Base-by-base conservation (phyloP, 2,329 filamentous ascomycete genomes). In the Mycosphaerelloides madeirae region DNA sequence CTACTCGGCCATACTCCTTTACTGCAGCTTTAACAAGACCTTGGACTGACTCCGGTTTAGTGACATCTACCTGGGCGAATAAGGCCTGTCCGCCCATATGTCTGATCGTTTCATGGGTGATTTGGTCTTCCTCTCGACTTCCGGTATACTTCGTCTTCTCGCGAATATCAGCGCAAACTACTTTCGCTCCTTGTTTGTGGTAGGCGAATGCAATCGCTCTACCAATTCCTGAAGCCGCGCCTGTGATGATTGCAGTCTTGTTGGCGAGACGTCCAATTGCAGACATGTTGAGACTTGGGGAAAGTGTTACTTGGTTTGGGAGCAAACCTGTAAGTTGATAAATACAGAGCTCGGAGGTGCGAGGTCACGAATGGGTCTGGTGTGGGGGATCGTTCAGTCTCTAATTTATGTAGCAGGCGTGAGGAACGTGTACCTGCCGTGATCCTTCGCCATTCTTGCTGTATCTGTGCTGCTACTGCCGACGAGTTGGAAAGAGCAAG, bases 1-100 rank as follows among this genome's bases (percentile, higher is more conserved):
- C 53, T 3, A 56, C 29, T 29, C 53, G 38, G 13, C 50, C 50
- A 31, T 45, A 55, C 31, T 49, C 29, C 13, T 44, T 38, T 9
- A 60, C 54, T 8, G 59, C 52, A 4, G 42, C 31, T 35, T 51
- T 31, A 3, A 65, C 48, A 1, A 63, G 35, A 1, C 15, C 31
- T 32, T 58, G 49, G 6, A 64, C 53, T 4, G 57, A 54, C 2
- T 38, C 41, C 6, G 53, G 46, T 11, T 53, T 42, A 22, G 52
- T 47, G 2, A 65, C 57, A 63, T 69, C 64, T 38, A 61, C 61
- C 42, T 61, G 60, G 2, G 61, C 49, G 51, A 69, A 71, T 1
- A 67, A 59, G 11, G 61, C 60, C 34, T 59, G 52, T 3, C 62
- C 65, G 14, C 63, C 66, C 3, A 55, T 46, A 3, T 55, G 37